A percentile compares a stretch with the other conserved stretches of the same genome.
Conservation (phyloP, 257 asterid genomes). For the Vinca minor region DNA sequence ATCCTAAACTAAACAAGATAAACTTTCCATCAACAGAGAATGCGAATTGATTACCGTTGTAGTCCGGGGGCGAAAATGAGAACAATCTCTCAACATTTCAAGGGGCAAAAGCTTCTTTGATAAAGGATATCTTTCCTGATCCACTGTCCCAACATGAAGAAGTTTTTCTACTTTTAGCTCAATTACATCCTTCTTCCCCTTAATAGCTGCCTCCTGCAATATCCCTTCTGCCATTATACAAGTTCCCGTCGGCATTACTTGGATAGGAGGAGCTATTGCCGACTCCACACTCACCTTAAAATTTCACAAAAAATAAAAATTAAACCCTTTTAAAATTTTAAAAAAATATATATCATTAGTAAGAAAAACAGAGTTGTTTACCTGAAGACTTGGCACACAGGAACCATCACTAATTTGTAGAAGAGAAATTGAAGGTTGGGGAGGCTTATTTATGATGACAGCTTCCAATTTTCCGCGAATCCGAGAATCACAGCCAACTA, state of each 20-base stretch:
- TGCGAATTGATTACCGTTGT: constrained; percentile 39
- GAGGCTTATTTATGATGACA: constrained; percentile 34
- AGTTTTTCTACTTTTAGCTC: constrained; percentile 62
- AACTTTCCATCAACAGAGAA: too few species aligned
- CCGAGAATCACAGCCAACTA: constrained; percentile 51
- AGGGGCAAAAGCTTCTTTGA: constrained; percentile 78
- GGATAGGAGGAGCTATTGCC: constrained; percentile 44
- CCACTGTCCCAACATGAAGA: constrained; percentile 59
- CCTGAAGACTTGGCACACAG: constrained; percentile 54
- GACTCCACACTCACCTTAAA: constrained; percentile 72
- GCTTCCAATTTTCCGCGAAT: constrained; percentile 42
- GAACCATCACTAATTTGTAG: constrained; percentile 76
- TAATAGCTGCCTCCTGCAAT: constrained; percentile 49
- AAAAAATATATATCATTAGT: too few species aligned
- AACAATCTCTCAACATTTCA: constrained; percentile 46
- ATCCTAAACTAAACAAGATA: too few species aligned
- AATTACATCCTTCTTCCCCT: constrained; percentile 45
- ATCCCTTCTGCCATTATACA: constrained; percentile 66
- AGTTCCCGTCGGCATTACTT: constrained; percentile 72
- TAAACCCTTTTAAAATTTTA: too few species aligned
- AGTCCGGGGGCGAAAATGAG: constrained; percentile 81
- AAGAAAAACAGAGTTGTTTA: too few species aligned
- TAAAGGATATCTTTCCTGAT: constrained; percentile 54
- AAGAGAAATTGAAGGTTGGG: constrained; percentile 46
- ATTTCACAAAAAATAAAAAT: neutral